A percentile compares a stretch with the other conserved stretches of the same genome.
Conservation (phyloP, 2,329 filamentous ascomycete genomes). For the Clonostachys chloroleuca region DNA sequence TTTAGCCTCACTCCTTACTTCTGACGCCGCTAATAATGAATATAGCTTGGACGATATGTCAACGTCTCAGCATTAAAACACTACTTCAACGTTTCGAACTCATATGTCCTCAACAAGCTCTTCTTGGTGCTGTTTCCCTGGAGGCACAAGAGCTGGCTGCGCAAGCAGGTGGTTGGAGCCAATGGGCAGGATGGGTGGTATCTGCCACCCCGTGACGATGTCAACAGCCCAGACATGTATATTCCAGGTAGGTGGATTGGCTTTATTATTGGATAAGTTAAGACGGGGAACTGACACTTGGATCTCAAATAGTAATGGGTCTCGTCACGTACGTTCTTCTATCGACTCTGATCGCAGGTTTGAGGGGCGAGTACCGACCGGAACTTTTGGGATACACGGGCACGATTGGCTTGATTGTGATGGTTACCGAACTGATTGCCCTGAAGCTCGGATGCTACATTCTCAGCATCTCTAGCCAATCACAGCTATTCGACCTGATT, state of each 20-base stretch:
- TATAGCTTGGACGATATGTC: constrained; percentile 67
- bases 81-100: constrained; percentile 99
- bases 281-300: constrained; percentile 10
- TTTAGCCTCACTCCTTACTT: neutral
- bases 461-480: constrained; percentile 88
- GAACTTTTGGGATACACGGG: constrained; percentile 89
- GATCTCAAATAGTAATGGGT: constrained; percentile 68
- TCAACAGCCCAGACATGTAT: constrained; percentile 99
- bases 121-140: constrained; percentile 94
- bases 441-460: constrained; percentile 93
- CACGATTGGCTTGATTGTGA: constrained; percentile 75
- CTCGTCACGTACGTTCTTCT: constrained; percentile 96
- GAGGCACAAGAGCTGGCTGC: constrained; percentile 96
- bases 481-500: constrained; percentile 86
- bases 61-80: constrained; percentile 92
- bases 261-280: too few relatives aligned
- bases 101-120: constrained; percentile 91
- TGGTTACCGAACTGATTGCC: constrained; percentile 82
- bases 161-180: constrained; percentile 73
- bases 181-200: constrained; percentile 73
- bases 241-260: constrained; percentile 60
- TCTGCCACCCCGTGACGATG: constrained; percentile 86
- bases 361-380: constrained; percentile 88
- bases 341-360: constrained; percentile 82
- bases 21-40: neutral